Percentiles rank a stretch among this genome's conserved stretches.
Evolutionary conservation across 495 filamentous ascomycete species (phyloP).

Genomic region (Neurospora sp.): DNA sequence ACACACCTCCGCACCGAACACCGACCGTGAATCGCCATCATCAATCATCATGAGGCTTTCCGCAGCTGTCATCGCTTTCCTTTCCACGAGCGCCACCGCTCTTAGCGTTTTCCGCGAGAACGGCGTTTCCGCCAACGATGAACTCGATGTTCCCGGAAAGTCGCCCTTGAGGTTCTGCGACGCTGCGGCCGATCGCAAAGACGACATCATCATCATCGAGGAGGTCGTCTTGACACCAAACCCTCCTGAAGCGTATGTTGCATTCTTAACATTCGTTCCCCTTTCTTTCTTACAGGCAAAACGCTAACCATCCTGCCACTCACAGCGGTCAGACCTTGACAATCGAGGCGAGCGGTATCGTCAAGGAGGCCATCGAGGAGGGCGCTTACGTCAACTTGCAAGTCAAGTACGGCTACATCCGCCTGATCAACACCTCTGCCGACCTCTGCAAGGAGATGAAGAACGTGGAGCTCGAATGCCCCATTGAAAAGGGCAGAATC

Average conservation of each 20-base stretch:
- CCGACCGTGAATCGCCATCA: neutral
- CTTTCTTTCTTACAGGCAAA: neutral
- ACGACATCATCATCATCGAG: conserved; percentile 63
- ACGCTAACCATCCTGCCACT: neutral
- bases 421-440: conserved; percentile 63
- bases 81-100: conserved; percentile 29
- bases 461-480: conserved; percentile 84
- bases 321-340: conserved; percentile 66
- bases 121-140: conserved; percentile 24
- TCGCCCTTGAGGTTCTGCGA: conserved; percentile 68
- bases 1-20: neutral
- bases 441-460: conserved; percentile 81
- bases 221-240: conserved; percentile 75
- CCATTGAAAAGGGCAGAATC: conserved; percentile 66
- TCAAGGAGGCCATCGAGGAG: conserved; percentile 57
- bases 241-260: conserved; percentile 72
- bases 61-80: conserved; percentile 27
- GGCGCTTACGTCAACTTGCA: conserved; percentile 70
- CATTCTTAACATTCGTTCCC: neutral
- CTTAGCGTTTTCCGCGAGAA: conserved; percentile 31
- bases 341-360: conserved; percentile 65
- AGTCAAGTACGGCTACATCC: conserved; percentile 92
- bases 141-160: conserved; percentile 55
- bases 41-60: conserved; percentile 31
- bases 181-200: conserved; percentile 33